Conservation (phyloP, 495 filamentous ascomycete genomes). For the Lindgomyces ingoldianus region DNA sequence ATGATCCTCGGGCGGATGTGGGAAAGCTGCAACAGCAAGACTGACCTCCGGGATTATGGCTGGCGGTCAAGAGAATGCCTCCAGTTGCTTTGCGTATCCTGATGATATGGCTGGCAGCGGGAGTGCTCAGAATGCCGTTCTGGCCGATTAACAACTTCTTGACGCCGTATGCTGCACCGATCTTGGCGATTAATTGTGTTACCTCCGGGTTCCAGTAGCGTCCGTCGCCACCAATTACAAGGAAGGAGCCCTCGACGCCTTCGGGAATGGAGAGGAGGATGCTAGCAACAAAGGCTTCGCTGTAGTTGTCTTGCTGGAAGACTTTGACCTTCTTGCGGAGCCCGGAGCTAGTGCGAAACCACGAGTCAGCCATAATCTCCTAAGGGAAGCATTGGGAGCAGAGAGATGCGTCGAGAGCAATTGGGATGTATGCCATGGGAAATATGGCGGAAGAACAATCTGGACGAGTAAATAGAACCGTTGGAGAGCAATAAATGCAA, state of each 20-base stretch:
- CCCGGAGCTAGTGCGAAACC: slow-evolving; percentile 67
- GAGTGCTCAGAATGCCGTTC: slow-evolving; percentile 93
- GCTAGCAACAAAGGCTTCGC: slow-evolving; percentile 90
- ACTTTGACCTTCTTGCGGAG: slow-evolving; percentile 98
- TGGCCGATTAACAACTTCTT: slow-evolving; percentile 98
- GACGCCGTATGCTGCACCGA: slow-evolving; percentile 93
- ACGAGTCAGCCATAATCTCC: slow-evolving; percentile 38
- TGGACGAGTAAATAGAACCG: slow-evolving; percentile 22
- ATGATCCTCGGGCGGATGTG: not conserved
- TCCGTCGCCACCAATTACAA: slow-evolving; percentile 97
- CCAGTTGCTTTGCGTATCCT: slow-evolving; percentile 90
- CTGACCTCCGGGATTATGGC: slow-evolving; percentile 94
- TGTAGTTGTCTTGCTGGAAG: slow-evolving; percentile 94
- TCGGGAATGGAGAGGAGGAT: slow-evolving; percentile 96
- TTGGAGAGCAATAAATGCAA: slow-evolving; percentile 39
- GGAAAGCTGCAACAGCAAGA: not conserved
- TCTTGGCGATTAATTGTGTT: slow-evolving; percentile 95
- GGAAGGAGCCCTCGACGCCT: slow-evolving; percentile 79
- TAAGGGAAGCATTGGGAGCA: slow-evolving; percentile 12
- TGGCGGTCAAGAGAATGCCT: slow-evolving; percentile 93
- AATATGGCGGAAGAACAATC: slow-evolving; percentile 10
- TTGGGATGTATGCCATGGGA: slow-evolving; percentile 16
- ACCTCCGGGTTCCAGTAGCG: slow-evolving; percentile 97
- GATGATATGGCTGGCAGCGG: slow-evolving; percentile 93
- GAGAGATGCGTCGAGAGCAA: slow-evolving; percentile 4